Evolutionary conservation across 257 asterid species (phyloP), one percentile per base, ranked within the genome.

Genomic region (Anisodus tanguticus): DNA sequence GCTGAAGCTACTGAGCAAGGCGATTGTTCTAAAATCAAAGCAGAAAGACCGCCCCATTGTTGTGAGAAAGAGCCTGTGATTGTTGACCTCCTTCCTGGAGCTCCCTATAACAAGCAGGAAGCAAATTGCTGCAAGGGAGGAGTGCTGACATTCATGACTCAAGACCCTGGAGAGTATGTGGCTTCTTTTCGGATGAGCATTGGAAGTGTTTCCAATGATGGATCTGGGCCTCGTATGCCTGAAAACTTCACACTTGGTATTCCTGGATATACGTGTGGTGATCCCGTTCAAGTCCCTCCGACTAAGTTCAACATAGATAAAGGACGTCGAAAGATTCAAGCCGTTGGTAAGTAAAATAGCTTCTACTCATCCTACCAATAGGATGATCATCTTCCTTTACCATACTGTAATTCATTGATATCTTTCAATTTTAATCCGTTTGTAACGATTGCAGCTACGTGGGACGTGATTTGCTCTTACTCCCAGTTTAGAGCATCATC

Each of bases 1-100:
- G 98, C 98, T 4, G 95, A 93, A 87, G 88, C 97, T 0, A 88
- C 93, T 0, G 95, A 93, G 47, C 98, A 93, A 60, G 98, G 98
- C 2, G 90, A 95, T 54, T 95, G 98, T 85, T 91, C 97, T 37
- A 86, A 85, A 3, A 90, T 92, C 71, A 88, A 53, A 83, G 92
- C 90, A 41, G 43, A 43, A 13, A n/a, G 2, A 0, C 87, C 74
- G 16, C 98, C 98, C 10, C 98, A 95, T 70, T 92, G 94, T 82
- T 95, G 98, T 37, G 93, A 91, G 12, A 91, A 89, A 69, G 67
- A 89, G 57, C 98, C 98, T 0, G 93, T 90, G 2, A 90, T 95
- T 2, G 69, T 93, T 10, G 98, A 95, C 67, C 96, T 95, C 78
- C 86, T 92, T 74, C 95, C 98, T 0, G 98, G 94, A 10, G 86